Conservation (phyloP, 2,329 filamentous ascomycete species). For the Chrysoporthe austroafricana region DNA sequence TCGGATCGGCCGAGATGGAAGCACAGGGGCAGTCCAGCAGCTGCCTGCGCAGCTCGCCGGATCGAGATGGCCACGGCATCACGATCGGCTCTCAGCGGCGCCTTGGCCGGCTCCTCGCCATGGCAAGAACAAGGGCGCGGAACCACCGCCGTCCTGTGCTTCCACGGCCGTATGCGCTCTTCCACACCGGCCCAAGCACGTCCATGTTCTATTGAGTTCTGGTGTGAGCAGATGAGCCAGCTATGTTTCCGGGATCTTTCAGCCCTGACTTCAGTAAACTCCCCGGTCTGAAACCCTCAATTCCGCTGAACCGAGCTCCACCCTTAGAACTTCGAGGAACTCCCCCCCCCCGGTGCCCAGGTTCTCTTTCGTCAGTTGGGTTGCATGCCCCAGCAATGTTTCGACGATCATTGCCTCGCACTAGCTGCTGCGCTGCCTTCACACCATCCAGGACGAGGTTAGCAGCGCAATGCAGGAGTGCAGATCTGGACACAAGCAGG, state of each 20-base stretch:
- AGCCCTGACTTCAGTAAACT: background rate
- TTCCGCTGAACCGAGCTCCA: background rate
- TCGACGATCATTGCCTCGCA: conserved; percentile 13
- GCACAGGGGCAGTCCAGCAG: background rate
- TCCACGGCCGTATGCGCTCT: background rate
- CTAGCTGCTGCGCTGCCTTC: background rate
- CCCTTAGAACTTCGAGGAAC: no score
- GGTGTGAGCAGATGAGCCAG: background rate
- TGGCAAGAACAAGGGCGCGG: background rate
- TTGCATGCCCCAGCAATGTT: conserved; percentile 12
- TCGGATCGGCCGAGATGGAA: background rate
- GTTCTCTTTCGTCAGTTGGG: background rate
- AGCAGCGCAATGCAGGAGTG: background rate
- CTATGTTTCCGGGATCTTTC: background rate
- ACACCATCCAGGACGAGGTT: background rate
- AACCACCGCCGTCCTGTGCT: background rate
- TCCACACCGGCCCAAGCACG: background rate
- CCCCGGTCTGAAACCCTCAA: conserved; percentile 4
- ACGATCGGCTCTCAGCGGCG: background rate
- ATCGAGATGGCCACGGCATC: background rate
- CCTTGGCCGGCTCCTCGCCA: background rate
- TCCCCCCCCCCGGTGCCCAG: background rate
- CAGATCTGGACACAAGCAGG: conserved; percentile 1
- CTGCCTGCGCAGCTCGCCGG: background rate
- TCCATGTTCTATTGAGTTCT: background rate